Evolutionary conservation across 805 yeast genomes (phyloP), one percentile per base, ranked within the genome.

Genomic region (Saturnispora halmiae): DNA sequence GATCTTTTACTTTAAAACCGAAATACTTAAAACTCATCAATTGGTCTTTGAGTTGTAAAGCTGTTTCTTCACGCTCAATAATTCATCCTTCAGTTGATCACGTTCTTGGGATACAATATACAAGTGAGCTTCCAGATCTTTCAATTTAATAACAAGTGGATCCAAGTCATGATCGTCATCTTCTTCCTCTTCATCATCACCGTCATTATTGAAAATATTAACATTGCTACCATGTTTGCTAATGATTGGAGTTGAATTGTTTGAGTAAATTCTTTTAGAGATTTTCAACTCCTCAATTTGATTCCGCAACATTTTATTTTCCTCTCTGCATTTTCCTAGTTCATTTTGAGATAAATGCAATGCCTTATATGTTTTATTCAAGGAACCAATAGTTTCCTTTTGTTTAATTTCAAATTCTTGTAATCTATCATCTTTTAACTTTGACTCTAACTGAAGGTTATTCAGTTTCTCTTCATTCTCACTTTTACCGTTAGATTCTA

Each of bases 41-140:
- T n/a, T 18, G 25, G 18, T 31, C 20, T 31, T 36, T 13, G 30
- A 14, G 59, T 45, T 50, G 39, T 43, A 55, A 44, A 80, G 59
- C 50, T 73, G 73, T 56, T 80, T 81, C 60, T 80, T 79, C 55
- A 80, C 62, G 0, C 65, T 51, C 25, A 75, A 55, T 13, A 78
- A 73, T 44, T 70, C 77, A 18, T 76, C 81, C 53, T 76, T 79
- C 57, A 83, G 65, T 51, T 79, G 82, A 54, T 86, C 92, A 48
- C 94, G 72, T 60, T 86, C 96, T 60, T 85, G 90, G 52, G 77
- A 78, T 48, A 81, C 71, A 42, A 86, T 82, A 52, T 73, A 81
- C 48, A 86, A 65, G 56, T 85, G 94, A 4, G 95, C 95, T 53
- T 84, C 83, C 51, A 86, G 63, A 51, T 86, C 95, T 51, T 82